Evolutionary conservation across 2,329 filamentous ascomycete genomes (phyloP).

Genomic region (Fusarium redolens): DNA sequence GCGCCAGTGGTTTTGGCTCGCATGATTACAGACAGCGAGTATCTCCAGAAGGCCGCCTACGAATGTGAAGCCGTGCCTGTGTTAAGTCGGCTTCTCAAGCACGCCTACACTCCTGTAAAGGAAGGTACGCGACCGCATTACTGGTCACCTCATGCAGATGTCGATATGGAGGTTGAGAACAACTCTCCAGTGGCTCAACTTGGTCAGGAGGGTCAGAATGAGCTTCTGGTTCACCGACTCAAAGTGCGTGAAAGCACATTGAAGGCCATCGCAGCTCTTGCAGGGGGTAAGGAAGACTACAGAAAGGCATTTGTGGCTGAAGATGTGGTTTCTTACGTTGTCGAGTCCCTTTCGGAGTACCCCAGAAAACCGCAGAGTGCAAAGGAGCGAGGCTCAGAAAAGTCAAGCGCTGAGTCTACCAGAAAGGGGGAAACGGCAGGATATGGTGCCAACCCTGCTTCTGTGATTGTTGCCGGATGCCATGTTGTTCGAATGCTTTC

Average conservation of each 20-base stretch:
- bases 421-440: constrained; percentile 52
- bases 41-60: constrained; percentile 83
- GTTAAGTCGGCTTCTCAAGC: constrained; percentile 61
- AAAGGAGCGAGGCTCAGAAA: constrained; percentile 56
- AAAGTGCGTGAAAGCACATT: constrained; percentile 80
- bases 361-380: constrained; percentile 61
- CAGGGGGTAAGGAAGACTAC: constrained; percentile 84
- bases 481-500: constrained; percentile 84
- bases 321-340: constrained; percentile 83
- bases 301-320: constrained; percentile 84
- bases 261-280: constrained; percentile 83
- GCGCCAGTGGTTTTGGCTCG: constrained; percentile 81
- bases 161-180: constrained; percentile 49
- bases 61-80: constrained; percentile 67
- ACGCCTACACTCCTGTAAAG: constrained; percentile 61
- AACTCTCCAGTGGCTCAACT: constrained; percentile 59
- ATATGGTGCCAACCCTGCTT: constrained; percentile 78
- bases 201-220: constrained; percentile 70
- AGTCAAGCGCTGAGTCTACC: constrained; percentile 49
- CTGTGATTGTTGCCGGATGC: constrained; percentile 87
- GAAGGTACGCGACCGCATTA: constrained; percentile 46
- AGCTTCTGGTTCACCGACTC: constrained; percentile 74
- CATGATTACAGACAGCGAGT: constrained; percentile 80
- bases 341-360: constrained; percentile 77
- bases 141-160: constrained; percentile 55